A percentile compares a stretch with the other conserved stretches of the same genome.
Evolutionary conservation across 179 eudicot genomes (phyloP).

Genomic region (Spergularia azorica): DNA sequence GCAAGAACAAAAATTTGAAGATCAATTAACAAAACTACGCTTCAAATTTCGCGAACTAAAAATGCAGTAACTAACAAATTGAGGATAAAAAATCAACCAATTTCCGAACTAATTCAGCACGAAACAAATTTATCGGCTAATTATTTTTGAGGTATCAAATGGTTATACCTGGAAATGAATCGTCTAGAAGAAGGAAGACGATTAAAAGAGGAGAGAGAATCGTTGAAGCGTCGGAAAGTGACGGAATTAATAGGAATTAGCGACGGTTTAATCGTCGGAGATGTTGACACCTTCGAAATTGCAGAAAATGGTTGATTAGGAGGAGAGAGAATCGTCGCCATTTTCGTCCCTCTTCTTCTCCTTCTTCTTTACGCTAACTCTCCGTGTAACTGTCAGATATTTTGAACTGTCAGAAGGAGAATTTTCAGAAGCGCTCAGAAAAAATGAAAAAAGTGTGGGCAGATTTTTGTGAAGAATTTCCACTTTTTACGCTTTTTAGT

Average conservation of each 20-base stretch:
- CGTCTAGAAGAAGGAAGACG: constrained; percentile 11
- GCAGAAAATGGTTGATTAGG: constrained; percentile 22
- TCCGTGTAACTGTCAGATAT: background rate
- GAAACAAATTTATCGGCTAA: background rate
- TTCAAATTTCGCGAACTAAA: background rate
- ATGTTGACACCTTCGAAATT: constrained; percentile 25
- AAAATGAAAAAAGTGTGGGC: no score
- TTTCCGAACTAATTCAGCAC: no score
- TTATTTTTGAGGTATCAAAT: background rate
- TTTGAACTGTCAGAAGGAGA: background rate
- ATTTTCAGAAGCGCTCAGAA: no score
- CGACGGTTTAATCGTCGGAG: constrained; percentile 1
- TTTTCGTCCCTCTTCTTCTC: constrained; percentile 16
- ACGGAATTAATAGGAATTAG: constrained; percentile 17
- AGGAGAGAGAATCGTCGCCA: constrained; percentile 45
- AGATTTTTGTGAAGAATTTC: no score
- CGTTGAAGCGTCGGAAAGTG: constrained; percentile 22
- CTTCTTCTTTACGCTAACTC: background rate
- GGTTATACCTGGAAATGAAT: constrained; percentile 29
- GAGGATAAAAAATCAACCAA: no score
- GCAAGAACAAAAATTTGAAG: background rate
- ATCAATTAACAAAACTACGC: background rate
- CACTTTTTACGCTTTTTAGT: background rate
- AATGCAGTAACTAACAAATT: no score
- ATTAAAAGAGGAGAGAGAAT: constrained; percentile 17